phyloP scores from a whole-genome alignment of 2,329 filamentous ascomycete species.

The Camillea tinctor region DNA sequence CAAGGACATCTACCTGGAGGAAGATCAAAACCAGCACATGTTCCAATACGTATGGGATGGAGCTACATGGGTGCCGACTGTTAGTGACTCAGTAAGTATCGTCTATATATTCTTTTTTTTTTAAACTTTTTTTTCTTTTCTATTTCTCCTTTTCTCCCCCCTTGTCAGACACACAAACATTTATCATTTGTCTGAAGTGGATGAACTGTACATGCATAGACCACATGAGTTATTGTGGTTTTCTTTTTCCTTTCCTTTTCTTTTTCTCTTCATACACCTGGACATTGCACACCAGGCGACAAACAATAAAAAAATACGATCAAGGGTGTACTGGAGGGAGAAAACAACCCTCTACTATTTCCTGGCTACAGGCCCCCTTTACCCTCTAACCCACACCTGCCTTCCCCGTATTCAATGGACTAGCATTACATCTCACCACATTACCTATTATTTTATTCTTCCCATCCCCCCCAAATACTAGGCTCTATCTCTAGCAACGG shows the following conservation, averaged over 20 bases:
- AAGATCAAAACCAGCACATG: slow-evolving; percentile 29
- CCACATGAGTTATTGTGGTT: too few species aligned
- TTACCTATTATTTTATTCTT: neutral
- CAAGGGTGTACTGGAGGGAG: too few species aligned
- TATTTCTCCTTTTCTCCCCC: slow-evolving; percentile 1
- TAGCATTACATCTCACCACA: too few species aligned
- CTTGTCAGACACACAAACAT: slow-evolving; percentile 1
- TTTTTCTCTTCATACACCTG: too few species aligned
- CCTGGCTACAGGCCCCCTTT: too few species aligned
- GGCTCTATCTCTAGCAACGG: neutral
- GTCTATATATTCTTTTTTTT: slow-evolving; percentile 5
- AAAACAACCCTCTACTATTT: too few species aligned
- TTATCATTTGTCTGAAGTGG: neutral
- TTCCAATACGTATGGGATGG: slow-evolving; percentile 33
- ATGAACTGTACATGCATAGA: too few species aligned
- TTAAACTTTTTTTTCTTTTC: slow-evolving; percentile 5
- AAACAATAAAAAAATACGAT: too few species aligned
- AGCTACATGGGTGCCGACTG: slow-evolving; percentile 23
- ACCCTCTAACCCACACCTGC: too few species aligned
- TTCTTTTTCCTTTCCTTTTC: too few species aligned
- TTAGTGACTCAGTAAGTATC: slow-evolving; percentile 23
- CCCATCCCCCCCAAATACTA: neutral
- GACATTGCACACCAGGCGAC: too few species aligned
- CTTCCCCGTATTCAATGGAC: too few species aligned
- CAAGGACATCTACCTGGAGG: slow-evolving; percentile 47